A percentile compares a stretch with the other conserved stretches of the same genome.
phyloP scores from a whole-genome alignment of 2,329 filamentous ascomycete species.

The Thielaviopsis cerberus region DNA sequence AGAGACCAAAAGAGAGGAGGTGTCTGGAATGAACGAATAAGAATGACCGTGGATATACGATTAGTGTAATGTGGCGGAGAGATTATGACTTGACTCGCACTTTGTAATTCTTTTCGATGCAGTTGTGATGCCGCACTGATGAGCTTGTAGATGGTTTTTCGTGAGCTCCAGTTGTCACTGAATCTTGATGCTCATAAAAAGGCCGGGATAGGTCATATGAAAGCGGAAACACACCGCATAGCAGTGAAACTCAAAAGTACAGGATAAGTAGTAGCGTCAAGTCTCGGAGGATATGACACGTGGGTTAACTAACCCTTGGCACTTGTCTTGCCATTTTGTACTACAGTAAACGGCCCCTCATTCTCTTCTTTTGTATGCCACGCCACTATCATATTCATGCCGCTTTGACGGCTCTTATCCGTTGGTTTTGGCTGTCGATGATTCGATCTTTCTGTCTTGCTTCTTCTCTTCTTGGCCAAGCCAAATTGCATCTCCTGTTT shows the following conservation, averaged over 20 bases:
- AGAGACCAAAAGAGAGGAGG: neutral
- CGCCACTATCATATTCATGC: neutral
- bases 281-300: neutral
- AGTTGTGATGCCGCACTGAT: neutral
- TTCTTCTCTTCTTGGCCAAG: neutral
- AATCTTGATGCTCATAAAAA: no score
- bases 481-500: neutral
- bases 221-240: no score
- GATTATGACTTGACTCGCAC: neutral
- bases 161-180: no score
- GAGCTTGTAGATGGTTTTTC: neutral
- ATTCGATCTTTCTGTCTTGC: neutral
- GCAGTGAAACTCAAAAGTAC: no score
- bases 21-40: neutral
- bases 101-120: neutral
- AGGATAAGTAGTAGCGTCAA: no score
- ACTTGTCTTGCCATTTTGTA: neutral
- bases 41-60: neutral
- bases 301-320: neutral
- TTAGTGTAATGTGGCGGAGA: neutral
- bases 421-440: neutral
- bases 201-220: no score
- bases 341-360: neutral
- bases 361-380: neutral
- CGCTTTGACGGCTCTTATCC: neutral